Evolutionary conservation across 1,284 basidiomycete genomes (phyloP).

Genomic region (Pholiota adiposa): DNA sequence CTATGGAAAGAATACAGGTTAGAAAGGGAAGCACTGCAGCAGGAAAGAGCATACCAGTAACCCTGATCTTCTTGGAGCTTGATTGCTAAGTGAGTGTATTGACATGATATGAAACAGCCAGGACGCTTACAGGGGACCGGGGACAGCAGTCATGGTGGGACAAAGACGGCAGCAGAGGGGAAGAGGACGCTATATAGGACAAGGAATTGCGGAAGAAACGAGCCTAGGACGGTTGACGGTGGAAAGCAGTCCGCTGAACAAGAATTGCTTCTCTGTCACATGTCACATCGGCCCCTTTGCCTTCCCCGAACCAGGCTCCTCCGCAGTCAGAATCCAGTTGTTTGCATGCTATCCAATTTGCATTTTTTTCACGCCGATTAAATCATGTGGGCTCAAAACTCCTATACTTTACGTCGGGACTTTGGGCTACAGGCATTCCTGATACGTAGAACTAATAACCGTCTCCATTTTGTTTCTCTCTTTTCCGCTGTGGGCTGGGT

Average conservation of each 20-base stretch:
- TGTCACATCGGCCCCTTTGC: slow-evolving; percentile 4
- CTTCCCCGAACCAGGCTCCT: neutral
- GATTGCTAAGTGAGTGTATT: slow-evolving; percentile 12
- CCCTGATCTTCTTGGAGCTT: slow-evolving; percentile 63
- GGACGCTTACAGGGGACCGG: slow-evolving; percentile 27
- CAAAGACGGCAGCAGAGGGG: neutral
- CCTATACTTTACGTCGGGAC: no score
- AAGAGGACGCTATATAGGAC: neutral
- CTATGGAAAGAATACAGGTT: slow-evolving; percentile 40
- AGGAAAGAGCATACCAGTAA: slow-evolving; percentile 49
- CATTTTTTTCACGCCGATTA: no score
- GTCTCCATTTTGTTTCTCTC: no score
- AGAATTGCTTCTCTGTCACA: slow-evolving; percentile 16
- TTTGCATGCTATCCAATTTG: no score
- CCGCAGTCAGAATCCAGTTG: no score
- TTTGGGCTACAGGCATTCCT: no score
- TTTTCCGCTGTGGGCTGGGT: no score
- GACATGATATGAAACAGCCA: slow-evolving; percentile 2
- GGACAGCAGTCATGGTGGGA: slow-evolving; percentile 25
- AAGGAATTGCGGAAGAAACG: neutral
- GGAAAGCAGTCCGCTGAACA: slow-evolving; percentile 20
- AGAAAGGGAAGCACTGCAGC: neutral
- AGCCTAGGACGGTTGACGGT: slow-evolving; percentile 19
- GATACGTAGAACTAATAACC: no score
- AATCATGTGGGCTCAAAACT: no score